These are phyloP conservation scores for Neopestalotiopsis clavispora DNA, from an alignment of 2,329 filamentous ascomycete species.

Conservation along the genomic window DNA sequence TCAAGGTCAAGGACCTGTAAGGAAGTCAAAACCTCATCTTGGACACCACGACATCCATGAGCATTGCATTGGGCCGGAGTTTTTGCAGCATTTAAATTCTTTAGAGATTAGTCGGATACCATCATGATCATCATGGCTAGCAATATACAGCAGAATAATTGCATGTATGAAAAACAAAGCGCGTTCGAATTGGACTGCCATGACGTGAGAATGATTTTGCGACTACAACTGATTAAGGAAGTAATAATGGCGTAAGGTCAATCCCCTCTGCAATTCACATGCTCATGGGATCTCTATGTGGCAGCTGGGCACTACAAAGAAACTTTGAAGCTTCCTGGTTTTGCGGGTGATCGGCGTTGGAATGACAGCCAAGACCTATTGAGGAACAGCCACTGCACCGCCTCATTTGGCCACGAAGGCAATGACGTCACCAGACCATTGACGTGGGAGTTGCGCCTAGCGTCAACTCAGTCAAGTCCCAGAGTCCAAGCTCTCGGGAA, in stretches of 20 bases:
- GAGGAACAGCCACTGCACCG: background rate
- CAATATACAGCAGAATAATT: background rate
- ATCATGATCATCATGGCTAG: background rate
- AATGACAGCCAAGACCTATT: background rate
- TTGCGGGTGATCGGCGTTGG: background rate
- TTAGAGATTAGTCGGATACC: background rate
- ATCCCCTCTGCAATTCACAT: too few species aligned
- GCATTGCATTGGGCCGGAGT: conserved; percentile 15
- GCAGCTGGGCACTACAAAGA: background rate
- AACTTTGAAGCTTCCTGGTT: background rate
- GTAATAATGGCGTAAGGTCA: too few species aligned
- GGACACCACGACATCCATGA: background rate
- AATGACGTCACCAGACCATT: conserved; percentile 8
- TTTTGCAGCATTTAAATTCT: background rate
- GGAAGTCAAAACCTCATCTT: background rate
- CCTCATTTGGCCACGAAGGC: conserved; percentile 6
- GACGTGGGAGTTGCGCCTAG: background rate
- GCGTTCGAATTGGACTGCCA: too few species aligned
- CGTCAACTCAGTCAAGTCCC: conserved; percentile 11
- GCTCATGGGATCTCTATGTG: too few species aligned
- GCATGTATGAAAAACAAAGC: too few species aligned
- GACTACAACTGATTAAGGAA: too few species aligned
- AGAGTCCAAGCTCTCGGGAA: background rate
- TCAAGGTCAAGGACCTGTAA: conserved; percentile 57
- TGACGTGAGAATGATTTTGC: too few species aligned